phyloP scores from a whole-genome alignment of 768 basidiomycete genomes.

The Mycena filopes region DNA sequence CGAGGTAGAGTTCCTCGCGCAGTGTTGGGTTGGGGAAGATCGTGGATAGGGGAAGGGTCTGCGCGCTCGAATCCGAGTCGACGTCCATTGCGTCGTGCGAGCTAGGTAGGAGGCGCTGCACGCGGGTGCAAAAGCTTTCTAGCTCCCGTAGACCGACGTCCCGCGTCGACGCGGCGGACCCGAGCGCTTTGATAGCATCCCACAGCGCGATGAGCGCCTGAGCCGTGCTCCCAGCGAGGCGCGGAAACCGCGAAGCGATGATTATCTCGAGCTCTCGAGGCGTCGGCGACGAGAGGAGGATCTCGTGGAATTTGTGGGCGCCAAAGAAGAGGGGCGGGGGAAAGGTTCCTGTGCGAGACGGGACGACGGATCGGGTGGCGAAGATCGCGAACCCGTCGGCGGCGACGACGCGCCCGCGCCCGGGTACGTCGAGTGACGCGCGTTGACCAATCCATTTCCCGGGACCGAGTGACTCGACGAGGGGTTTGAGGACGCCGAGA shows the following conservation, averaged over 20 bases:
- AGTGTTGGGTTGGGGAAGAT: slow-evolving; percentile 77
- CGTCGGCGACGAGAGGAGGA: slow-evolving; percentile 70
- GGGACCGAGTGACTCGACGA: slow-evolving; percentile 76
- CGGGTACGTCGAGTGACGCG: slow-evolving; percentile 77
- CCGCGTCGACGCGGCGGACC: slow-evolving; percentile 61
- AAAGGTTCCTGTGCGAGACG: slow-evolving; percentile 59
- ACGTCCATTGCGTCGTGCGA: slow-evolving; percentile 57
- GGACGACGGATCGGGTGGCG: slow-evolving; percentile 80
- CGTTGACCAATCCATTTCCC: slow-evolving; percentile 82
- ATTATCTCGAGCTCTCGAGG: slow-evolving; percentile 77
- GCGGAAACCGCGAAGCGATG: slow-evolving; percentile 72
- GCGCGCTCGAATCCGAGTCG: slow-evolving; percentile 34
- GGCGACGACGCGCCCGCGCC: slow-evolving; percentile 78
- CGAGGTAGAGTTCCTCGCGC: slow-evolving; percentile 89
- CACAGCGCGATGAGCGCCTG: slow-evolving; percentile 74
- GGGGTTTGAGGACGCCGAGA: slow-evolving; percentile 85
- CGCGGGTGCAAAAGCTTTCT: slow-evolving; percentile 83
- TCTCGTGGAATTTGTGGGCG: slow-evolving; percentile 83
- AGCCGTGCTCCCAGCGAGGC: slow-evolving; percentile 61
- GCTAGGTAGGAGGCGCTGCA: slow-evolving; percentile 68
- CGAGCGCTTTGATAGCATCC: slow-evolving; percentile 65
- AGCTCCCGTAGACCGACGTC: slow-evolving; percentile 83
- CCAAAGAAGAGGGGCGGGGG: slow-evolving; percentile 81
- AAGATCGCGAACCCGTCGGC: slow-evolving; percentile 87
- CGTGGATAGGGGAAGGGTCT: slow-evolving; percentile 44